These are phyloP conservation scores for Leishmania major DNA, from an alignment of 208 protist species.

Conservation along the genomic window DNA sequence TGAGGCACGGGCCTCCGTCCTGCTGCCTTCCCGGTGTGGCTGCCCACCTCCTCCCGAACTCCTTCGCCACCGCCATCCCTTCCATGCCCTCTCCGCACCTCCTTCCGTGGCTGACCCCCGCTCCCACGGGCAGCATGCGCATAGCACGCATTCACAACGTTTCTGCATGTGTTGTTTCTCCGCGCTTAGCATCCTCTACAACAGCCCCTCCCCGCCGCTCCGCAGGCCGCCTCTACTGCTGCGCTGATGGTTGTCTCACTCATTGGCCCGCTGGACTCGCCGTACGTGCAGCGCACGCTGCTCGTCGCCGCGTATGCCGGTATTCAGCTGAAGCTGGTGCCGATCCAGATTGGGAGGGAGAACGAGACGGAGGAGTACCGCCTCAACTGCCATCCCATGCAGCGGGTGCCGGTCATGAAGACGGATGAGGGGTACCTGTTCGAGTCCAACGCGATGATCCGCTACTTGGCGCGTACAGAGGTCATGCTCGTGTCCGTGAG, in stretches of 20 bases:
- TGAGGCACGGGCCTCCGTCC: not conserved
- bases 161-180: not conserved
- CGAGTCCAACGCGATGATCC: conserved; percentile 77
- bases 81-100: no score
- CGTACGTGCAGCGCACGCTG: conserved; percentile 58
- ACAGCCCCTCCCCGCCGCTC: not conserved
- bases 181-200: not conserved
- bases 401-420: conserved; percentile 67
- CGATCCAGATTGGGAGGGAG: conserved; percentile 43
- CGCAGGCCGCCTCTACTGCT: not conserved
- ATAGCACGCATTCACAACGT: not conserved
- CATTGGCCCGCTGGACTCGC: conserved; percentile 57
- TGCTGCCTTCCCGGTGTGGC: not conserved
- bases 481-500: conserved; percentile 35
- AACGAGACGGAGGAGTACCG: conserved; percentile 66
- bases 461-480: conserved; percentile 70
- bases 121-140: not conserved
- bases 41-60: not conserved
- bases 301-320: conserved; percentile 73
- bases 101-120: not conserved
- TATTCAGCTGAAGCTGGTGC: conserved; percentile 60
- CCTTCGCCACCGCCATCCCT: not conserved
- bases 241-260: conserved; percentile 51
- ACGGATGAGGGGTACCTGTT: conserved; percentile 83
- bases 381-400: conserved; percentile 71